Conservation (phyloP, 345 rosid genomes). For the Salix suchowensis region DNA sequence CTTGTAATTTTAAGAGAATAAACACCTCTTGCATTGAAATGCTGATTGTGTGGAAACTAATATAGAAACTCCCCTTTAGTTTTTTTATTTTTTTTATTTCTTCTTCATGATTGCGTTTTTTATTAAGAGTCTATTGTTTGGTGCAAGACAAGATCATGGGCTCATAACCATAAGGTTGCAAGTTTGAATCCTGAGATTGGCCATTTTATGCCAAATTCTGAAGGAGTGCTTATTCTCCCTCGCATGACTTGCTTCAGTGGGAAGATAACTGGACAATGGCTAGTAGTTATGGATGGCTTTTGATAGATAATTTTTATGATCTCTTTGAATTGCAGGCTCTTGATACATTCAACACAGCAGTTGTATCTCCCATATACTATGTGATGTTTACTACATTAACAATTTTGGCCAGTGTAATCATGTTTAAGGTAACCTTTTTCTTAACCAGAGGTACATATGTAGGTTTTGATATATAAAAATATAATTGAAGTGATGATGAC, state of each 20-base stretch:
- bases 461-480: not conserved
- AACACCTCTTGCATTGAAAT: not conserved
- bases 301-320: not conserved
- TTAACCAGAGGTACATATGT: not conserved
- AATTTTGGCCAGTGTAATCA: conserved; percentile 21
- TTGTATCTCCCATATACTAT: conserved; percentile 23
- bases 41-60: not conserved
- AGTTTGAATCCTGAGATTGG: not conserved
- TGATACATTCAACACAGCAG: conserved; percentile 23
- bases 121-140: not conserved
- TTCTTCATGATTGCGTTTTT: not conserved
- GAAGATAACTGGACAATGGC: not conserved
- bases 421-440: conserved; percentile 15
- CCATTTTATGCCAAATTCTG: not conserved
- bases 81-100: too few relatives aligned
- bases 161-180: not conserved
- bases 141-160: not conserved
- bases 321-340: conserved; percentile 20
- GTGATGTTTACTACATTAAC: conserved; percentile 23
- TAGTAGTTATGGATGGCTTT: not conserved
- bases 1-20: not conserved
- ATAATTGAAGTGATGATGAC: not conserved
- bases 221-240: not conserved
- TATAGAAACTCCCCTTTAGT: not conserved
- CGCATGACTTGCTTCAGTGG: not conserved